Evolutionary conservation across 75 land plant genomes (phyloP).

Genomic region (Cupressus sempervirens): DNA sequence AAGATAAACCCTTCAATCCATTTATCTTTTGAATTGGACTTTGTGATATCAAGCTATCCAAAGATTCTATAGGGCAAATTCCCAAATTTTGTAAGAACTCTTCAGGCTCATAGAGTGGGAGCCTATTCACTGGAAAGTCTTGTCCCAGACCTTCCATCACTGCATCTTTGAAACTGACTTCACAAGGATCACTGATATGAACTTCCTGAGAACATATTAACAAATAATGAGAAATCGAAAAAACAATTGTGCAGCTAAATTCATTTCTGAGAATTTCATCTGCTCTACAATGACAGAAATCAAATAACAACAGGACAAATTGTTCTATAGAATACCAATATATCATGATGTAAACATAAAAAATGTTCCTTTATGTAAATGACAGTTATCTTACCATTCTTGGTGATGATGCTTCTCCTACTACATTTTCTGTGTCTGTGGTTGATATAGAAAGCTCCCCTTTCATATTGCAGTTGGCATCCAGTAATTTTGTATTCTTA

Average conservation of each 20-base stretch:
- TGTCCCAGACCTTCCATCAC: neutral
- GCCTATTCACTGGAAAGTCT: neutral
- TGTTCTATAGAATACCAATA: neutral
- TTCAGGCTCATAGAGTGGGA: neutral
- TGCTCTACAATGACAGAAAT: neutral
- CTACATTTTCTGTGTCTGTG: neutral
- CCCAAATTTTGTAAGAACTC: neutral
- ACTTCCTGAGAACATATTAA: slow-evolving; percentile 5
- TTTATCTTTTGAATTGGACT: neutral
- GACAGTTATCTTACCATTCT: neutral
- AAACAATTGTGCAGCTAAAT: neutral
- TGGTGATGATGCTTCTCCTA: neutral
- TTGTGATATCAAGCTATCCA: slow-evolving; percentile 11
- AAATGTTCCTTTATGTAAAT: neutral
- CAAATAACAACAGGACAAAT: neutral
- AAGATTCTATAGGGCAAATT: neutral
- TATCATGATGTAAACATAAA: too few relatives aligned
- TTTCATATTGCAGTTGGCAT: neutral
- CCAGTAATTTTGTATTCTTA: neutral
- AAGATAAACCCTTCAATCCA: neutral
- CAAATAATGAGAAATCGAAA: neutral
- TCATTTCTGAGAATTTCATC: neutral
- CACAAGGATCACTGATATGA: neutral
- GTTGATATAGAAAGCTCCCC: neutral
- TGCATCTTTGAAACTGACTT: neutral